Evolutionary conservation across 805 yeast genomes (phyloP).

Genomic region (Hanseniaspora lachancei): DNA sequence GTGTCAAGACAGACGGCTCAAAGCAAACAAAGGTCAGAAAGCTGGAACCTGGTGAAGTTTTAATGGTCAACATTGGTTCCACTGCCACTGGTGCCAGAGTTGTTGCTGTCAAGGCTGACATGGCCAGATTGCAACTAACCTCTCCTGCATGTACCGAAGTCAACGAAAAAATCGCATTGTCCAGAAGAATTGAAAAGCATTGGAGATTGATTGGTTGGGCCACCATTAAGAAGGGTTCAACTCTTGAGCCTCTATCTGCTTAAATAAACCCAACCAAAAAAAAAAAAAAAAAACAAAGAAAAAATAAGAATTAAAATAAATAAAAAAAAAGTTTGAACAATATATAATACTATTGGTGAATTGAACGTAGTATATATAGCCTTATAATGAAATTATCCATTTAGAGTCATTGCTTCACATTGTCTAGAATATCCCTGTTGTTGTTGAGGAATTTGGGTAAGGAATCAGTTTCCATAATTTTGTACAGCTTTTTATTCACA

Average conservation of each 20-base stretch:
- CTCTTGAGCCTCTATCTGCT: constrained; percentile 56
- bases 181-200: constrained; percentile 98
- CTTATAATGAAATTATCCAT: too few species aligned
- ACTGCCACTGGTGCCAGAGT: constrained; percentile 99
- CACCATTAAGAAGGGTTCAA: constrained; percentile 85
- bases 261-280: neutral
- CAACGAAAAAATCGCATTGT: constrained; percentile 94
- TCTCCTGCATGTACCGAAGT: constrained; percentile 98
- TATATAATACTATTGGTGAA: too few species aligned
- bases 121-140: constrained; percentile 94
- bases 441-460: constrained; percentile 46
- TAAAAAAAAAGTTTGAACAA: too few species aligned
- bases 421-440: neutral
- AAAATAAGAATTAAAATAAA: too few species aligned
- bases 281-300: too few species aligned
- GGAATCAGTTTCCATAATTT: constrained; percentile 60
- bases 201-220: constrained; percentile 99
- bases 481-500: constrained; percentile 38
- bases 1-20: constrained; percentile 96
- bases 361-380: too few species aligned
- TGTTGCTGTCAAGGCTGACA: constrained; percentile 93
- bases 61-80: constrained; percentile 98
- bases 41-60: constrained; percentile 83
- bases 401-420: constrained; percentile 21
- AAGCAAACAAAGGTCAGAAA: constrained; percentile 94